These are phyloP conservation scores for Starmerella geochares DNA, from an alignment of 805 yeast genomes.

Conservation along the genomic window DNA sequence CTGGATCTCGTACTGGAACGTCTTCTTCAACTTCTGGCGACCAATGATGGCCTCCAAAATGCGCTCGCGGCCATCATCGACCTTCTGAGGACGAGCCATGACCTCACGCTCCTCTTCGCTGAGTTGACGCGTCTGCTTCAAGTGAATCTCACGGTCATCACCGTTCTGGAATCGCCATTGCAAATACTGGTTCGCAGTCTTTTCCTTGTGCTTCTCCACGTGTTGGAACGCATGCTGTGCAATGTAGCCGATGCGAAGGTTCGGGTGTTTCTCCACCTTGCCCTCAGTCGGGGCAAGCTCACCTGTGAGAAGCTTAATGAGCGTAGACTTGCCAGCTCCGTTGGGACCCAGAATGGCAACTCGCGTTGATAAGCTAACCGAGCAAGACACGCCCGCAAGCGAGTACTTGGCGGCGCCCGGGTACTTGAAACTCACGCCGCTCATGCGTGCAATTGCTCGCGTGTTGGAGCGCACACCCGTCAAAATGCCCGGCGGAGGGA, in stretches of 20 bases:
- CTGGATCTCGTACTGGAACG: conserved; percentile 93
- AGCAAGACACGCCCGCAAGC: conserved; percentile 65
- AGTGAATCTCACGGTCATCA: conserved; percentile 91
- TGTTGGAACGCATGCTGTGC: conserved; percentile 98
- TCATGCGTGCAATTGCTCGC: conserved; percentile 82
- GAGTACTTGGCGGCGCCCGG: conserved; percentile 87
- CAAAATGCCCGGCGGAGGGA: conserved; percentile 96
- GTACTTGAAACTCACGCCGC: conserved; percentile 74
- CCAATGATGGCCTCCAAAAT: conserved; percentile 90
- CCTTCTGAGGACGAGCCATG: conserved; percentile 68
- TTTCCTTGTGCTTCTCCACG: conserved; percentile 93
- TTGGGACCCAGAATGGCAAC: conserved; percentile 95
- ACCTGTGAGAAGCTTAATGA: conserved; percentile 85
- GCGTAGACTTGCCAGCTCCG: conserved; percentile 97
- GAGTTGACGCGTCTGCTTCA: conserved; percentile 86
- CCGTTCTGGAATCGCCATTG: conserved; percentile 98
- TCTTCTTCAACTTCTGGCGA: conserved; percentile 89
- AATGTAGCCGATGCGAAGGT: conserved; percentile 93
- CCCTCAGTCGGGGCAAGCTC: conserved; percentile 81
- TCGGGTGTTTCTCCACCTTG: conserved; percentile 93
- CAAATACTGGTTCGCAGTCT: conserved; percentile 92
- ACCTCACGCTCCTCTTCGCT: conserved; percentile 65
- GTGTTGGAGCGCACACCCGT: conserved; percentile 96
- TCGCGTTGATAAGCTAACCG: conserved; percentile 90
- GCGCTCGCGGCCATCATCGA: conserved; percentile 78